Conservation (phyloP, 805 yeast species). For the Yarrowia hollandica region DNA sequence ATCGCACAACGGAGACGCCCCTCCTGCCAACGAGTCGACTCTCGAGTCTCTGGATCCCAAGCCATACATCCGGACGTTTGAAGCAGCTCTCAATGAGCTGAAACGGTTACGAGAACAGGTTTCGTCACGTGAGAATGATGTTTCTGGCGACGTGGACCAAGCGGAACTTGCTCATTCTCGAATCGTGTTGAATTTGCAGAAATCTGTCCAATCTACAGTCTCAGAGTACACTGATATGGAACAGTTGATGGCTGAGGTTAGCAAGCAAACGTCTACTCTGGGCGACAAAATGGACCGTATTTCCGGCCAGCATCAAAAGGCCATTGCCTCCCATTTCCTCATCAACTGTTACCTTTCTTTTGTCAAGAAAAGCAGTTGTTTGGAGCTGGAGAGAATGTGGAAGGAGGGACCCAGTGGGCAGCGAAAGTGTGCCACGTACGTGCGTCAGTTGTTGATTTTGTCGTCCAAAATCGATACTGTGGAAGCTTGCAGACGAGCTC, state of each 20-base stretch:
- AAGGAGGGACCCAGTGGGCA: conserved; percentile 55
- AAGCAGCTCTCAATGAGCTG: conserved; percentile 74
- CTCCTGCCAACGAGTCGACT: conserved; percentile 30
- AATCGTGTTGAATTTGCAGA: conserved; percentile 58
- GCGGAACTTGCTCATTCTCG: conserved; percentile 67
- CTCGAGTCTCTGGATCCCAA: conserved; percentile 69
- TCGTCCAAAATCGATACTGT: conserved; percentile 54
- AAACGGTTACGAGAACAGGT: conserved; percentile 62
- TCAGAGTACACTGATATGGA: conserved; percentile 43
- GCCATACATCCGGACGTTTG: conserved; percentile 92
- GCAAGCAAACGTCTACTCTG: conserved; percentile 38
- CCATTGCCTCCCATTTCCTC: conserved; percentile 68
- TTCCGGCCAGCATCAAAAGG: conserved; percentile 70
- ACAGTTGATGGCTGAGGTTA: conserved; percentile 38
- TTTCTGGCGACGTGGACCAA: conserved; percentile 57
- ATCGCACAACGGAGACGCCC: conserved; percentile 14
- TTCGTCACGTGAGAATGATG: conserved; percentile 48
- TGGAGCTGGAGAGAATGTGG: conserved; percentile 59
- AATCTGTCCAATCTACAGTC: conserved; percentile 46
- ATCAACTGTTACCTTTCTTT: conserved; percentile 78
- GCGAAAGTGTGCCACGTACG: conserved; percentile 65
- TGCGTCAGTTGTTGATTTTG: conserved; percentile 62
- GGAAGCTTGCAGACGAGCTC: conserved; percentile 37
- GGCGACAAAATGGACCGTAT: conserved; percentile 40
- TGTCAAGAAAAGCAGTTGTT: conserved; percentile 53